These are phyloP conservation scores for Primulina huaijiensis DNA, from an alignment of 257 asterid species.

Conservation along the genomic window DNA sequence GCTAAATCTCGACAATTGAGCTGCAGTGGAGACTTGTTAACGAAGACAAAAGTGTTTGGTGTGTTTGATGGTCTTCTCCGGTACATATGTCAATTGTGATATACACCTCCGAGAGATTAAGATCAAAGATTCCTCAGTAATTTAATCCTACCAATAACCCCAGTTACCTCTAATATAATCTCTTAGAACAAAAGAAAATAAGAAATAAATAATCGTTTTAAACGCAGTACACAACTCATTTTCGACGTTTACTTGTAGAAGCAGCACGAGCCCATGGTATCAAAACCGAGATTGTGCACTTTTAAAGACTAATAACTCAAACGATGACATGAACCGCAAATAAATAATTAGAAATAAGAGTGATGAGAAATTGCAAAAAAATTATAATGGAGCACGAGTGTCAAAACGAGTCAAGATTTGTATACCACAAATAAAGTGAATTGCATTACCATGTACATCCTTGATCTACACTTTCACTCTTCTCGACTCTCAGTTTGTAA, in stretches of 20 bases:
- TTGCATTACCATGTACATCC: conserved; percentile 44
- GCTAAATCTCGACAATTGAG: conserved; percentile 8
- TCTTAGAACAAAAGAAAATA: not conserved
- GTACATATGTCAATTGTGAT: not conserved
- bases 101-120: not conserved
- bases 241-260: no score
- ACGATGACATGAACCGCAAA: not conserved
- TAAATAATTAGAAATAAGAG: not conserved
- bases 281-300: not conserved
- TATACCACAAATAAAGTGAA: conserved; percentile 7
- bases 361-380: no score
- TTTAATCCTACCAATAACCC: not conserved
- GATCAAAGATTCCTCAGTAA: not conserved
- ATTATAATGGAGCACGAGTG: not conserved
- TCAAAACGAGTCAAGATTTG: not conserved
- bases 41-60: not conserved
- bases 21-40: not conserved
- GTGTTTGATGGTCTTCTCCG: no score
- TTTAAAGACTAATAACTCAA: not conserved
- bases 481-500: conserved; percentile 40
- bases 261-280: not conserved
- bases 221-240: no score
- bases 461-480: conserved; percentile 34
- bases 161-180: not conserved
- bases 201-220: no score